Evolutionary conservation across 495 filamentous ascomycete genomes (phyloP).

Genomic region (Trichoderma erinaceum): DNA sequence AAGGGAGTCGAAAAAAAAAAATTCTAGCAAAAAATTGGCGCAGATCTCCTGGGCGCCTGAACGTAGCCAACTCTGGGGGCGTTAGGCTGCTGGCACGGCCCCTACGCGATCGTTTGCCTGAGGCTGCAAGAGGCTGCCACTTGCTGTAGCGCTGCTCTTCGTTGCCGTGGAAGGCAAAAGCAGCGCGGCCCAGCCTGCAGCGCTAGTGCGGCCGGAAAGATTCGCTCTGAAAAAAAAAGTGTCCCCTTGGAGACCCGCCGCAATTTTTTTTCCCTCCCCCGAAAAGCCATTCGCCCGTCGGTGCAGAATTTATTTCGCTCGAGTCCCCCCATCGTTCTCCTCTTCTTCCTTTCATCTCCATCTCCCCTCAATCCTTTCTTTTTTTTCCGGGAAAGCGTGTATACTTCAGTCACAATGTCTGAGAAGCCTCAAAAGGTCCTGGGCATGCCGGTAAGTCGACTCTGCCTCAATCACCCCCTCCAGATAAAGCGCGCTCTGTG

Average conservation of each 20-base stretch:
- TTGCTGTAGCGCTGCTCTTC: background rate
- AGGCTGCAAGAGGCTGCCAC: slow-evolving; percentile 14
- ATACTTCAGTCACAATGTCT: slow-evolving; percentile 58
- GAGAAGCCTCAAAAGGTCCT: slow-evolving; percentile 47
- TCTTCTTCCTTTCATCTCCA: slow-evolving; percentile 22
- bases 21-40: background rate
- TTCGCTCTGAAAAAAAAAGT: slow-evolving; percentile 35
- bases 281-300: slow-evolving; percentile 24
- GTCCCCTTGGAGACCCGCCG: slow-evolving; percentile 29
- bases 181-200: slow-evolving; percentile 8
- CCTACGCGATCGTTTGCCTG: background rate
- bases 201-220: slow-evolving; percentile 26
- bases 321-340: slow-evolving; percentile 23
- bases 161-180: slow-evolving; percentile 18
- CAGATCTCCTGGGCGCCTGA: slow-evolving; percentile 1
- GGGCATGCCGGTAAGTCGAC: slow-evolving; percentile 76
- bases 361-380: slow-evolving; percentile 33
- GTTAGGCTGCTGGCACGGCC: slow-evolving; percentile 10
- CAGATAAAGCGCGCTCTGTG: background rate
- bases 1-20: background rate
- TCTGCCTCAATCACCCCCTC: slow-evolving; percentile 15
- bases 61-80: slow-evolving; percentile 4
- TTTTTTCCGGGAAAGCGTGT: slow-evolving; percentile 37
- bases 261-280: slow-evolving; percentile 41
- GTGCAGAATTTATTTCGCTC: slow-evolving; percentile 22